Conservation (phyloP, 352 stramenopile genomes). For the Aphanomyces cochlioides region DNA sequence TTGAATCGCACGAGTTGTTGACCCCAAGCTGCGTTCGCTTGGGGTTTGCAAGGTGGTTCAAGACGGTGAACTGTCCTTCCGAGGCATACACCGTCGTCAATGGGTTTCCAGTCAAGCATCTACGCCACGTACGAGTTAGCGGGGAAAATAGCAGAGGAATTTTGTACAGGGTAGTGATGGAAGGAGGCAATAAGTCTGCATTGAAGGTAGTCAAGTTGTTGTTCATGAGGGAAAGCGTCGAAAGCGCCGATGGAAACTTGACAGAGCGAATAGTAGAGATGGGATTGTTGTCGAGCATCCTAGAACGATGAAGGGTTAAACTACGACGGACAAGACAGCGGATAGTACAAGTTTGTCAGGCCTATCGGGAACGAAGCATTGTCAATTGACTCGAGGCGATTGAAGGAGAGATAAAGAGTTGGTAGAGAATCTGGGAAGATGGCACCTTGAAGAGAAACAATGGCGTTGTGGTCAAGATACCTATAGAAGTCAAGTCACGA, state of each 20-base stretch:
- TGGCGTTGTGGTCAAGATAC: background rate
- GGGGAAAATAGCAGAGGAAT: background rate
- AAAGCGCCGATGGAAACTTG: background rate
- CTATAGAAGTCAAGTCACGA: background rate
- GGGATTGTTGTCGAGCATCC: background rate
- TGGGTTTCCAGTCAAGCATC: background rate
- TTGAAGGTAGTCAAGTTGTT: background rate
- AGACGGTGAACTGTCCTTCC: background rate
- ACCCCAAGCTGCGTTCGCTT: background rate
- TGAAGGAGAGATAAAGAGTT: background rate
- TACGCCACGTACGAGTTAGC: background rate
- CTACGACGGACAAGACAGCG: background rate
- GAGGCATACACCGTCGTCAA: background rate
- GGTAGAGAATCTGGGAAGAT: background rate
- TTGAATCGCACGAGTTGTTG: background rate
- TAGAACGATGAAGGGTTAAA: background rate
- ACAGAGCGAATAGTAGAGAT: background rate
- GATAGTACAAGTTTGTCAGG: background rate
- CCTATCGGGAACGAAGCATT: background rate
- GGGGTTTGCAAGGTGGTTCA: background rate
- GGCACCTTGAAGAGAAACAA: background rate
- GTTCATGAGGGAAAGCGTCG: background rate
- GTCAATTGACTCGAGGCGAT: background rate
- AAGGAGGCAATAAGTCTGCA: background rate
- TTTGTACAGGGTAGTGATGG: background rate